These are phyloP conservation scores for Umbelopsis ramanniana DNA, from an alignment of 192 early-diverging fungal species.

Conservation along the genomic window DNA sequence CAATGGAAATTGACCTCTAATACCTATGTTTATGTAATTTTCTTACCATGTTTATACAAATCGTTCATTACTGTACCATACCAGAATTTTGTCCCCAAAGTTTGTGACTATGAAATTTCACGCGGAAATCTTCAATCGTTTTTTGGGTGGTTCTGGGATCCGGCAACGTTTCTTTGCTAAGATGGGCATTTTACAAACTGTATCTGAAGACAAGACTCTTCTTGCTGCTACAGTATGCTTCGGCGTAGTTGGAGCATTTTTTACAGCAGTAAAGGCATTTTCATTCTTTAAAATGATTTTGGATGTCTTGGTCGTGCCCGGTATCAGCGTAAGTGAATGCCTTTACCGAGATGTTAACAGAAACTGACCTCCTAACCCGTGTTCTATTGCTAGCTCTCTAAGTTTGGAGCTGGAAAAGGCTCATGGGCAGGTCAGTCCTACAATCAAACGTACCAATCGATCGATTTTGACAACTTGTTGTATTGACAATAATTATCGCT, in stretches of 20 bases:
- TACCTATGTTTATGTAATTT: slow-evolving; percentile 5
- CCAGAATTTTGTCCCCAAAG: not conserved
- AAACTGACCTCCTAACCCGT: not conserved
- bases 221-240: slow-evolving; percentile 26
- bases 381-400: slow-evolving; percentile 42
- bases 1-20: slow-evolving; percentile 16
- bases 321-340: slow-evolving; percentile 45
- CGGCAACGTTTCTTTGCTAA: not conserved
- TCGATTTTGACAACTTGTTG: not conserved
- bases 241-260: slow-evolving; percentile 38
- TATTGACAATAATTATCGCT: not conserved
- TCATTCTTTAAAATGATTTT: slow-evolving; percentile 47
- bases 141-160: not conserved
- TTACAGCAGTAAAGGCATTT: slow-evolving; percentile 40
- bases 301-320: slow-evolving; percentile 46
- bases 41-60: not conserved
- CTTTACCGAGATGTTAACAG: not conserved
- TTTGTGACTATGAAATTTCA: not conserved
- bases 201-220: slow-evolving; percentile 14
- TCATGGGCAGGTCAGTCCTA: slow-evolving; percentile 62
- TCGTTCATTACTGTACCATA: not conserved
- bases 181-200: slow-evolving; percentile 12
- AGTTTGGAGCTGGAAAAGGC: slow-evolving; percentile 60
- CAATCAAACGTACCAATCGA: not conserved
- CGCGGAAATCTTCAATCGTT: too few species aligned